Conservation (phyloP, 331 rosid species). For the Acacia concinna region DNA sequence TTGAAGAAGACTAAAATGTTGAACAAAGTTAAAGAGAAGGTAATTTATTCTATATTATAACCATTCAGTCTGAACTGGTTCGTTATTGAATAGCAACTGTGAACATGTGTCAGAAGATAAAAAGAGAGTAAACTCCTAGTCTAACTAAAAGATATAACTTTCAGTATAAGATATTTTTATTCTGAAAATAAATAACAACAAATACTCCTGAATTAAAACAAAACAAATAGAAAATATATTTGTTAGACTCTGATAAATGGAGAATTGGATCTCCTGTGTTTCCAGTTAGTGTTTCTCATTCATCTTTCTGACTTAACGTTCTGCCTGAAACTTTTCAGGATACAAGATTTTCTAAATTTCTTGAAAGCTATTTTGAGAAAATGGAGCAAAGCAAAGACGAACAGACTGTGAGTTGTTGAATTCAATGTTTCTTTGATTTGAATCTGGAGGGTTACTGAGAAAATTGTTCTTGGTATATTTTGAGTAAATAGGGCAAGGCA, state of each 20-base stretch:
- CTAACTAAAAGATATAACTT: neutral
- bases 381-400: slow-evolving; percentile 39
- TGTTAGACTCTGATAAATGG: slow-evolving; percentile 9
- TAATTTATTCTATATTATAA: slow-evolving; percentile 7
- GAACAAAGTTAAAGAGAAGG: slow-evolving; percentile 75
- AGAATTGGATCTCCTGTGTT: slow-evolving; percentile 7
- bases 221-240: neutral
- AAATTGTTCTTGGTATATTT: neutral
- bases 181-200: neutral
- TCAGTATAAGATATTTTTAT: neutral
- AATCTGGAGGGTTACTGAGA: slow-evolving; percentile 1
- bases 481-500: neutral
- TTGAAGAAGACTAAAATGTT: slow-evolving; percentile 52
- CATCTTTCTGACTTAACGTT: slow-evolving; percentile 20
- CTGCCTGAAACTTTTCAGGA: slow-evolving; percentile 57
- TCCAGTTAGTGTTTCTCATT: slow-evolving; percentile 6
- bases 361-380: slow-evolving; percentile 44
- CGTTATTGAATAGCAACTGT: neutral
- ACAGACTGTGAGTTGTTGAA: slow-evolving; percentile 57
- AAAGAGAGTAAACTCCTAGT: neutral
- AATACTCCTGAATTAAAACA: neutral
- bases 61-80: neutral
- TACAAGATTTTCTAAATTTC: slow-evolving; percentile 60
- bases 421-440: slow-evolving; percentile 15
- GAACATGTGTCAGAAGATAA: neutral